Conservation (phyloP, 208 protist species). For the Naegleria fowleri region DNA sequence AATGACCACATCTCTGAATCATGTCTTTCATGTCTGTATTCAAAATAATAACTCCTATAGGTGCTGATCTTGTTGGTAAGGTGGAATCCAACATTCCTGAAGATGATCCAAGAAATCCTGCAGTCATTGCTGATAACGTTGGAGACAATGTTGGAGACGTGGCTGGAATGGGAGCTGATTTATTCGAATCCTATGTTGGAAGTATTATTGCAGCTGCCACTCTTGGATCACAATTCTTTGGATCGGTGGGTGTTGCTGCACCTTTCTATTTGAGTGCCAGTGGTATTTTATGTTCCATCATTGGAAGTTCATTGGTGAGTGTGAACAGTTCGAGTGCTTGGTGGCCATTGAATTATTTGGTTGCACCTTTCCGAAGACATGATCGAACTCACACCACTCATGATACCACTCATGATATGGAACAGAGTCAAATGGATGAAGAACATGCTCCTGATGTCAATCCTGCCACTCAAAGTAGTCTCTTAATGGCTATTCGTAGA, state of each 20-base stretch:
- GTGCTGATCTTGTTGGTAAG: constrained; percentile 89
- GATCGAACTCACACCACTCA: background rate
- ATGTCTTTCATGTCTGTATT: no score
- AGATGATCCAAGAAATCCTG: constrained; percentile 90
- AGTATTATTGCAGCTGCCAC: constrained; percentile 76
- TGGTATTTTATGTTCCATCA: constrained; percentile 22
- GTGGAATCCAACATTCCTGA: constrained; percentile 89
- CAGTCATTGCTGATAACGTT: constrained; percentile 89
- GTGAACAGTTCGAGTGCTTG: background rate
- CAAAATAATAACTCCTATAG: constrained; percentile 82
- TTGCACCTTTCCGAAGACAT: background rate
- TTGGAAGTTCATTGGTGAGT: constrained; percentile 24
- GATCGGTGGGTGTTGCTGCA: background rate
- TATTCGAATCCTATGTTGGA: constrained; percentile 90
- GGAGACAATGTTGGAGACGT: constrained; percentile 91
- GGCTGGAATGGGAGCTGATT: constrained; percentile 85
- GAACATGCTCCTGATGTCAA: background rate
- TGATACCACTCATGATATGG: background rate
- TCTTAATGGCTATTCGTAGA: background rate
- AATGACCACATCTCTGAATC: no score
- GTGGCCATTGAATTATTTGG: no score
- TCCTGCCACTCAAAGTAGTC: background rate
- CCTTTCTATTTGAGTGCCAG: constrained; percentile 24
- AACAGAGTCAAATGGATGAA: background rate
- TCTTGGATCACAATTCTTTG: constrained; percentile 29